Evolutionary conservation across 2,329 filamentous ascomycete species (phyloP).

Genomic region (Cryphonectria nitschkei): DNA sequence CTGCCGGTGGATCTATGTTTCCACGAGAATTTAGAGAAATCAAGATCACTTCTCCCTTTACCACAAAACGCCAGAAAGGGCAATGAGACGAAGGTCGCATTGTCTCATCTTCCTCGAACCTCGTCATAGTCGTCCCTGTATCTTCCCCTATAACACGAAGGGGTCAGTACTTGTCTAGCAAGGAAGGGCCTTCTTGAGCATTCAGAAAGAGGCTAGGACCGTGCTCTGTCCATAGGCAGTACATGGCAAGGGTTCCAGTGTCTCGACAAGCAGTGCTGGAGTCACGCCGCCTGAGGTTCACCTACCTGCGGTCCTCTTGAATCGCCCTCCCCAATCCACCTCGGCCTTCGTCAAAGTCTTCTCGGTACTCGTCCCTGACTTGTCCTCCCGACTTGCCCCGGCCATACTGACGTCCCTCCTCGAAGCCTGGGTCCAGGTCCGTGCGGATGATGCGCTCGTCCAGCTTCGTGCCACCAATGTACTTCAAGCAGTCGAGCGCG

Average conservation of each 20-base stretch:
- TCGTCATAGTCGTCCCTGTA: conserved; percentile 62
- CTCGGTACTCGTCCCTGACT: conserved; percentile 95
- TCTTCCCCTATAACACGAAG: conserved; percentile 24
- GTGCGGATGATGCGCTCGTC: conserved; percentile 96
- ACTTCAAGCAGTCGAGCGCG: conserved; percentile 97
- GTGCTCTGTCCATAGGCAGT: neutral
- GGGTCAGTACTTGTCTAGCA: neutral
- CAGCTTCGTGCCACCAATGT: conserved; percentile 95
- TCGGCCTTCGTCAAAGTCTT: conserved; percentile 94
- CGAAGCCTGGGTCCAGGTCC: conserved; percentile 92
- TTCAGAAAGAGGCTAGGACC: neutral
- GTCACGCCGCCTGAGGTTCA: neutral
- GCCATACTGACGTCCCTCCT: conserved; percentile 94
- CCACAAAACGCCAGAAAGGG: neutral
- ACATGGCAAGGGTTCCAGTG: neutral
- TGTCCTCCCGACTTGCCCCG: conserved; percentile 95
- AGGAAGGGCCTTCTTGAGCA: neutral
- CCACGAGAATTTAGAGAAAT: neutral
- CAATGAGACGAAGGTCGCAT: neutral
- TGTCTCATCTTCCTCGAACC: conserved; percentile 48
- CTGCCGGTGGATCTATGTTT: neutral
- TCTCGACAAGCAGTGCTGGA: conserved; percentile 25
- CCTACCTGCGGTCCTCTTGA: conserved; percentile 50
- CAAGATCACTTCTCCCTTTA: neutral
- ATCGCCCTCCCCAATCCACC: conserved; percentile 85